Conservation (phyloP, 2,329 filamentous ascomycete genomes). For the Alternaria triticina region DNA sequence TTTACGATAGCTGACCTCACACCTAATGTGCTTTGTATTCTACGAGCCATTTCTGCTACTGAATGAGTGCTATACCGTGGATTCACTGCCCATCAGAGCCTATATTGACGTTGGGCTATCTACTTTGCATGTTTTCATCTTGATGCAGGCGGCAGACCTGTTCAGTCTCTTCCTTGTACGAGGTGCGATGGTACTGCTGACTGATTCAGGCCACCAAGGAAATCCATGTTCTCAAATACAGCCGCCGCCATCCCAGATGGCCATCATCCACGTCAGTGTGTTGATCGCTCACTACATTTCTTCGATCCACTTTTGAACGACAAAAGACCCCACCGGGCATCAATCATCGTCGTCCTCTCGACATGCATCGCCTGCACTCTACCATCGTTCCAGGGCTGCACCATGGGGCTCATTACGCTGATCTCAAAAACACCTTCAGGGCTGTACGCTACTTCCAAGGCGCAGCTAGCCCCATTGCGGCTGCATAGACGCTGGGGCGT, state of each 20-base stretch:
- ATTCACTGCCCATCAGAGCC: not conserved
- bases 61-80: not conserved
- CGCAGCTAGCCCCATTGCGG: not conserved
- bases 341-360: not conserved
- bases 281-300: not conserved
- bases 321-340: not conserved
- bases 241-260: not conserved
- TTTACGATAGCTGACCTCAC: not conserved
- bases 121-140: not conserved
- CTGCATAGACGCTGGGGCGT: not conserved
- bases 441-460: not conserved
- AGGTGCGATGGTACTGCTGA: not conserved
- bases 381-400: not conserved
- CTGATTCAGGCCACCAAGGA: not conserved
- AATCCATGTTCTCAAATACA: not conserved
- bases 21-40: not conserved
- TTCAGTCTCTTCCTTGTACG: not conserved
- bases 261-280: not conserved
- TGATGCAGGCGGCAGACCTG: not conserved
- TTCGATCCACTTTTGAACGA: not conserved
- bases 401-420: not conserved
- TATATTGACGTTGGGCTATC: not conserved
- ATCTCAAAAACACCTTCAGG: not conserved
- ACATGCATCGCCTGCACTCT: not conserved
- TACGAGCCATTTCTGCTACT: not conserved